Base-by-base conservation (phyloP, 148 eudicot genomes). In the Talinum fruticosum region DNA sequence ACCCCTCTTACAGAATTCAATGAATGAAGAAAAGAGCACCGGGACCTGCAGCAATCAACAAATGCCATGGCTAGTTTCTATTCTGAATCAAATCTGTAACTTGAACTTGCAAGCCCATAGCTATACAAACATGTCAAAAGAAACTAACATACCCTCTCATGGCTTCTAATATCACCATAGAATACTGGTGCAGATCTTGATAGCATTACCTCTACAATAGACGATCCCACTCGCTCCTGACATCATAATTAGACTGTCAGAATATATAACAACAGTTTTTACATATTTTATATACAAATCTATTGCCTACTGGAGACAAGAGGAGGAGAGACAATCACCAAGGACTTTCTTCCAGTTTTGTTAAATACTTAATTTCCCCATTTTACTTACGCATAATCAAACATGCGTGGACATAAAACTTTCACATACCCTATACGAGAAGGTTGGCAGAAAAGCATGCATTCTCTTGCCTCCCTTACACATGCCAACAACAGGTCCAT, bases 121-220 rank as follows among this genome's bases (percentile, higher is more conserved):
- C 38, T 38, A 61, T 21, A 74, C 8, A 59, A 57, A 32, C 6
- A 68, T 53, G 28, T n/a, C 12, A 53, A 38, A 44, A 57, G 45
- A 35, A 73, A 74, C 51, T 34, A 23, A 37, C 23, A 51, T 88
- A 96, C 97, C 93, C 97, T 87, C 87, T 93, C 97, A 76, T 96
- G 99, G 83, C 94, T 87, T 89, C 97, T 89, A 66, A 96, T 91
- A 84, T 93, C 97, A 75, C 99, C 97, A 82, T 93, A 84, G 79
- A 93, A 96, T 61, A 89, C 81, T 19, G 97, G 99, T 65, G 97
- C 97, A 78, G 90, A 82, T 65, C 80, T 85, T 75, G 97, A 96
- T 45, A 91, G 77, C 99, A 96, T 96, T 78, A 88, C 94, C 79
- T 91, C 97, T 79, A 93, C 99, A 38, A 75, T 69, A 41, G 89